Evolutionary conservation across 2,329 filamentous ascomycete species (phyloP).

Genomic region (Alternaria alternata): DNA sequence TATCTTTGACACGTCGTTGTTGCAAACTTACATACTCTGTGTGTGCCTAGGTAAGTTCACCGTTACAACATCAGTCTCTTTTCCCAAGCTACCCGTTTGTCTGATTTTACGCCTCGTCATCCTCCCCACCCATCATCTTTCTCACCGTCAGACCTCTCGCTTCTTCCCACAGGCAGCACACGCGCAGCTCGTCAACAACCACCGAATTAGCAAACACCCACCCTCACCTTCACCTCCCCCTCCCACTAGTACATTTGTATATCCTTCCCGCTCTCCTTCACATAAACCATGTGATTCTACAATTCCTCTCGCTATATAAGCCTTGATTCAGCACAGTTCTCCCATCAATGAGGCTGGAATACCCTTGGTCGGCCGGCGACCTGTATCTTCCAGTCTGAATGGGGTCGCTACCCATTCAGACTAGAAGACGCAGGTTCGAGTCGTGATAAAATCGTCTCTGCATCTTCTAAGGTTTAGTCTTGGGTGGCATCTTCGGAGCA

Average conservation of each 20-base stretch:
- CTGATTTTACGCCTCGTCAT: not conserved
- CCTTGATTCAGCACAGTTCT: not conserved
- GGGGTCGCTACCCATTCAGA: not conserved
- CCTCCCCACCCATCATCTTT: not conserved
- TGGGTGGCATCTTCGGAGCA: not conserved
- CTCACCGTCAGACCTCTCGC: not conserved
- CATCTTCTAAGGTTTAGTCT: not conserved
- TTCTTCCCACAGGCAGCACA: not conserved
- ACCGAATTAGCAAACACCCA: not conserved
- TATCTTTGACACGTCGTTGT: not conserved
- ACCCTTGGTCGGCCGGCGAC: not conserved
- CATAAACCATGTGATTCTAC: not conserved
- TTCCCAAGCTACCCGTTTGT: not conserved
- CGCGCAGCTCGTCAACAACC: not conserved
- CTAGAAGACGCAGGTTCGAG: not conserved
- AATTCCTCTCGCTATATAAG: not conserved
- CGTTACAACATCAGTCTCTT: not conserved
- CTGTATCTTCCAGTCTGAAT: not conserved
- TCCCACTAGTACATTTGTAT: not conserved
- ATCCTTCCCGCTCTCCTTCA: too few species aligned
- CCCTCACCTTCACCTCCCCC: slow-evolving; percentile 1
- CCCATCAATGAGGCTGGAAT: not conserved
- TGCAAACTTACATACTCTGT: not conserved
- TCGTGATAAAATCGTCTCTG: slow-evolving; percentile 1
- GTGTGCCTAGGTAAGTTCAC: not conserved